Conservation (phyloP, 176 grass and related monocot species). For the Otatea glauca region DNA sequence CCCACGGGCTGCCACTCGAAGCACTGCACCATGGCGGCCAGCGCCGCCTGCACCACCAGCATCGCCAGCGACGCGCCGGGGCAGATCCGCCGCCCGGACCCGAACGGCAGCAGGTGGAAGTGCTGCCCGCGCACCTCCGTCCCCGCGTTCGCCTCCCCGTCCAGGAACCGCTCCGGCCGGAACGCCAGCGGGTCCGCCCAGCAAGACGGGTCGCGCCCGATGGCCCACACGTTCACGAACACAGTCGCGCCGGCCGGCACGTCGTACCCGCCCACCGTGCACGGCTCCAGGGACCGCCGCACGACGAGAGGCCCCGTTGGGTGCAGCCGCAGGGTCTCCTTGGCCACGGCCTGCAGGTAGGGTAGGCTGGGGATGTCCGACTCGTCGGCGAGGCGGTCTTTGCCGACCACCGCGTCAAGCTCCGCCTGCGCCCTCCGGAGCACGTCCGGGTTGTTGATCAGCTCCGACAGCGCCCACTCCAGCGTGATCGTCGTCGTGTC, state of each 20-base stretch:
- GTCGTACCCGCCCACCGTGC: constrained; percentile 55
- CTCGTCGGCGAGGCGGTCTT: constrained; percentile 51
- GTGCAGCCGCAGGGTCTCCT: constrained; percentile 74
- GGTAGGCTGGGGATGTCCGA: constrained; percentile 54
- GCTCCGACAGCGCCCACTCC: constrained; percentile 73
- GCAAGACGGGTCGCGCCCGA: constrained; percentile 56
- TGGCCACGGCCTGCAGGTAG: constrained; percentile 70
- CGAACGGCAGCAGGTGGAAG: constrained; percentile 81
- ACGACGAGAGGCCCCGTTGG: constrained; percentile 56
- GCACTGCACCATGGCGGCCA: constrained; percentile 71
- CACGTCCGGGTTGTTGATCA: constrained; percentile 64
- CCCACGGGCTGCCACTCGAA: constrained; percentile 59
- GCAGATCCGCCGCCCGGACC: constrained; percentile 63
- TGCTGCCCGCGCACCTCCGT: constrained; percentile 67
- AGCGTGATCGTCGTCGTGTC: constrained; percentile 67
- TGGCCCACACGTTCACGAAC: constrained; percentile 68
- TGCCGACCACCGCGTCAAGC: constrained; percentile 61
- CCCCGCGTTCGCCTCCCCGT: neutral
- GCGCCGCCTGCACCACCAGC: constrained; percentile 52
- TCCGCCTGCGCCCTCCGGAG: constrained; percentile 46
- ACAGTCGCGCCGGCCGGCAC: constrained; percentile 55
- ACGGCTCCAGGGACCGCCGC: constrained; percentile 38
- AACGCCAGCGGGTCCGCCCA: constrained; percentile 62
- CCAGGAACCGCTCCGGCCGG: constrained; percentile 63
- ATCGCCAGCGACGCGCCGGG: constrained; percentile 66